Conservation (phyloP, 345 rosid genomes). For the Balakata baccata region DNA sequence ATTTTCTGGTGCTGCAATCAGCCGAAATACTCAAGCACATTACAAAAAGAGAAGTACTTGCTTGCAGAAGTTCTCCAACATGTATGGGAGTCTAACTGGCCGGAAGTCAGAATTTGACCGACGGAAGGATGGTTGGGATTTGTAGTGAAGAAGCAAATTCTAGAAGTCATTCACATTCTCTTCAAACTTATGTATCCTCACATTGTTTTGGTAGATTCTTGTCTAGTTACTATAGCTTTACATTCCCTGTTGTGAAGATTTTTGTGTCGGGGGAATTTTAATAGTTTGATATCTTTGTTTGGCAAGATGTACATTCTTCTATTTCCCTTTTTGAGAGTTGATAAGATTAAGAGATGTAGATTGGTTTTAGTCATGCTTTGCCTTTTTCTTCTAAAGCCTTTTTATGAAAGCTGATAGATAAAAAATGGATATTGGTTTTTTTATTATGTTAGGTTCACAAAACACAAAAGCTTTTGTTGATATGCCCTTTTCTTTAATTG, state of each 20-base stretch:
- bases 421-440: no score
- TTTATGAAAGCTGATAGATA: neutral
- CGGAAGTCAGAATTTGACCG: constrained; percentile 59
- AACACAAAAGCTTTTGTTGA: no score
- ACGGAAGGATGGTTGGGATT: constrained; percentile 89
- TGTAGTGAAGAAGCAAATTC: constrained; percentile 38
- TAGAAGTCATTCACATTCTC: neutral
- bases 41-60: constrained; percentile 70
- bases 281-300: neutral
- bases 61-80: constrained; percentile 50
- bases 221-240: neutral
- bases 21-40: constrained; percentile 69
- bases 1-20: constrained; percentile 75
- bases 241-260: constrained; percentile 20
- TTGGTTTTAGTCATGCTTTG: neutral
- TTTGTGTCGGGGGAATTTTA: constrained; percentile 18
- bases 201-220: constrained; percentile 19
- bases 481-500: no score
- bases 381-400: neutral
- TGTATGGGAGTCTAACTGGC: constrained; percentile 63
- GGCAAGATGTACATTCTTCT: constrained; percentile 21
- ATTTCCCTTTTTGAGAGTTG: constrained; percentile 10
- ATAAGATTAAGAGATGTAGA: neutral
- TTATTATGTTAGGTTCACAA: no score
- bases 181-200: neutral